phyloP scores from a whole-genome alignment of 495 filamentous ascomycete genomes.

The Aspergillus wentii region DNA sequence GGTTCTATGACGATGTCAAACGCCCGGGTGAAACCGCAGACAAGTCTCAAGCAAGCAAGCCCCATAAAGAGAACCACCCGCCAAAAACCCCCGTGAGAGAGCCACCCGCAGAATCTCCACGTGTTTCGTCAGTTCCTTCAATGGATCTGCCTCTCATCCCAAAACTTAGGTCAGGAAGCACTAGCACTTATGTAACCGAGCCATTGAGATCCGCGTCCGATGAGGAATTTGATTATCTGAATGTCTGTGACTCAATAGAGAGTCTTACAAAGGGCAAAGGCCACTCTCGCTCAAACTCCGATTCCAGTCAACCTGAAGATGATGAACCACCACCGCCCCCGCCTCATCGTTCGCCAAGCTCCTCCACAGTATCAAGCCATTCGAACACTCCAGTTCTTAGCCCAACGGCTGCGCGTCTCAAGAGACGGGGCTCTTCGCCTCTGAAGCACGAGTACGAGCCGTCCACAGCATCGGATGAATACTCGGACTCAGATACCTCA shows the following conservation, averaged over 20 bases:
- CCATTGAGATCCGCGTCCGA: conserved; percentile 14
- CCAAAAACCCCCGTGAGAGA: conserved; percentile 18
- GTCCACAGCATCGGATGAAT: conserved; percentile 66
- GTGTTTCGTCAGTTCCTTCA: conserved; percentile 55
- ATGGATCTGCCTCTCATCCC: conserved; percentile 53
- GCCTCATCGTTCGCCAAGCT: conserved; percentile 45
- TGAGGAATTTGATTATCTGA: conserved; percentile 33
- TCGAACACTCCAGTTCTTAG: conserved; percentile 47
- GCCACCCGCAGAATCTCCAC: conserved; percentile 25
- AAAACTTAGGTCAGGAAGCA: conserved; percentile 45
- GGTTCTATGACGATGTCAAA: conserved; percentile 20
- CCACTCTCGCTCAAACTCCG: conserved; percentile 25
- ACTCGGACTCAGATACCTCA: conserved; percentile 48
- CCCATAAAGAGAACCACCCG: conserved; percentile 14
- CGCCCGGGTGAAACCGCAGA: conserved; percentile 7
- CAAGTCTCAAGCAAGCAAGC: conserved; percentile 24
- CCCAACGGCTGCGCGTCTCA: conserved; percentile 36
- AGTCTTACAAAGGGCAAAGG: conserved; percentile 30
- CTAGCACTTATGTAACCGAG: conserved; percentile 29
- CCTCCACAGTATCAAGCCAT: conserved; percentile 42
- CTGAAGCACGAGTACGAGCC: conserved; percentile 97
- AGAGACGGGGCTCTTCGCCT: conserved; percentile 81
- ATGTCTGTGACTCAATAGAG: conserved; percentile 20
- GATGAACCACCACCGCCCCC: conserved; percentile 48
- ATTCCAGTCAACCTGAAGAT: conserved; percentile 22